A percentile compares a stretch with the other conserved stretches of the same genome.
These are phyloP conservation scores for Oryza punctata DNA, from an alignment of 176 grass and related monocot species.

Conservation along the genomic window DNA sequence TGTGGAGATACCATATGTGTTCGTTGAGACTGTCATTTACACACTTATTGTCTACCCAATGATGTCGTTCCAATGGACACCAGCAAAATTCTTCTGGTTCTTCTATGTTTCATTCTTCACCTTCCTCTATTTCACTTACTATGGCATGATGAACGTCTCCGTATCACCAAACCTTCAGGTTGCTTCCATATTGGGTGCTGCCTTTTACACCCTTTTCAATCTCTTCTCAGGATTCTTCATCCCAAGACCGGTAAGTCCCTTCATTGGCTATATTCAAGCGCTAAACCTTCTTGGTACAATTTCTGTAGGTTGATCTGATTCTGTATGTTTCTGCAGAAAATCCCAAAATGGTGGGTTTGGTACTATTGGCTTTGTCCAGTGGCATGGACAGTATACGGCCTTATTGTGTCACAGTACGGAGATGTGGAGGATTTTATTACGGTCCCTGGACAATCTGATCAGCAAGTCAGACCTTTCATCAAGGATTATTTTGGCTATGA, in stretches of 20 bases:
- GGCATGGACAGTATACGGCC: slow-evolving; percentile 81
- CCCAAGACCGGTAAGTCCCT: slow-evolving; percentile 55
- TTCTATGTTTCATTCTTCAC: slow-evolving; percentile 66
- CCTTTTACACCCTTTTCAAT: slow-evolving; percentile 66
- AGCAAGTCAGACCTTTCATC: slow-evolving; percentile 51
- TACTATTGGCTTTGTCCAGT: slow-evolving; percentile 77
- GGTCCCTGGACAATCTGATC: slow-evolving; percentile 42
- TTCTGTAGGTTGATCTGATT: slow-evolving; percentile 14
- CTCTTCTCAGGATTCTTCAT: slow-evolving; percentile 81
- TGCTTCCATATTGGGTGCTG: slow-evolving; percentile 61
- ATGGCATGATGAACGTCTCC: slow-evolving; percentile 73
- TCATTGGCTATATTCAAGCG: neutral
- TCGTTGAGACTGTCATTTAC: slow-evolving; percentile 54
- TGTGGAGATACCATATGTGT: slow-evolving; percentile 78
- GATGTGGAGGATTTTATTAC: slow-evolving; percentile 53
- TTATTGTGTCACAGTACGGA: slow-evolving; percentile 78
- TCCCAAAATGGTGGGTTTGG: slow-evolving; percentile 85
- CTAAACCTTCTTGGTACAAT: neutral
- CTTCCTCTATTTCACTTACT: slow-evolving; percentile 80
- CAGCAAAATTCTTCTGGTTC: slow-evolving; percentile 80
- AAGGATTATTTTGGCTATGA: slow-evolving; percentile 67
- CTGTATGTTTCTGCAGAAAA: slow-evolving; percentile 53
- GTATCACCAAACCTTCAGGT: slow-evolving; percentile 61
- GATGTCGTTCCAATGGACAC: slow-evolving; percentile 71
- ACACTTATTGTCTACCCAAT: slow-evolving; percentile 58